Percentiles rank a stretch among this genome's conserved stretches.
Evolutionary conservation across 1,284 basidiomycete genomes (phyloP).

Genomic region (Hortiboletus rubellus): DNA sequence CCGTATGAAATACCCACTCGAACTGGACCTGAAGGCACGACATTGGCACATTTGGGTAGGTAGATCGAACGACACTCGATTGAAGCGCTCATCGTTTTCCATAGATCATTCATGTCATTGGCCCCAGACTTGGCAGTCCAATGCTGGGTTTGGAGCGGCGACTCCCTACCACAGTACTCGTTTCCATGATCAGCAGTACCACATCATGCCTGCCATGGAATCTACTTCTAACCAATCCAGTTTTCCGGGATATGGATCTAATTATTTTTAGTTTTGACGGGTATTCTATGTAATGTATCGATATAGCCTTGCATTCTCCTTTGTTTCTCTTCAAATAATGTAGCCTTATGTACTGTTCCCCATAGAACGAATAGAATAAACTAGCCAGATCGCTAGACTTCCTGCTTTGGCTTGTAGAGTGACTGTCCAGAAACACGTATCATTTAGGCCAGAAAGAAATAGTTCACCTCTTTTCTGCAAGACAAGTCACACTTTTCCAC

Average conservation of each 20-base stretch:
- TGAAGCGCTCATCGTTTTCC: background rate
- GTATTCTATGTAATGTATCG: background rate
- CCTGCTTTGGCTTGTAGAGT: background rate
- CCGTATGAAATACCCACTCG: background rate
- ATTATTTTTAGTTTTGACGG: background rate
- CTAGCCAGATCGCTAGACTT: background rate
- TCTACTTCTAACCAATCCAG: background rate
- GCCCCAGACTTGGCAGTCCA: background rate
- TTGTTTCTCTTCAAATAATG: background rate
- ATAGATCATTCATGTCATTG: constrained; percentile 4
- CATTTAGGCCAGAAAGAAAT: no score
- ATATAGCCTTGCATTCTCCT: background rate
- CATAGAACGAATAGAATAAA: background rate
- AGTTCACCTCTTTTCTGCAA: background rate
- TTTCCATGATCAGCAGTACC: constrained; percentile 5
- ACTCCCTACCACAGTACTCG: background rate
- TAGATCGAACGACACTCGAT: background rate
- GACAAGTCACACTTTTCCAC: background rate
- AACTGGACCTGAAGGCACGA: background rate
- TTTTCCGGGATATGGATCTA: background rate
- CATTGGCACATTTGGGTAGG: background rate
- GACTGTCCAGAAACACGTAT: background rate
- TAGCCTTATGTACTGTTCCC: background rate
- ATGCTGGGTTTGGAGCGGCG: background rate
- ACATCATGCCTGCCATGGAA: background rate